A percentile compares a stretch with the other conserved stretches of the same genome.
These are phyloP conservation scores for Pseudoscleropodium purum DNA, from an alignment of 225 moss, liverwort and hornwort genomes.

Conservation along the genomic window DNA sequence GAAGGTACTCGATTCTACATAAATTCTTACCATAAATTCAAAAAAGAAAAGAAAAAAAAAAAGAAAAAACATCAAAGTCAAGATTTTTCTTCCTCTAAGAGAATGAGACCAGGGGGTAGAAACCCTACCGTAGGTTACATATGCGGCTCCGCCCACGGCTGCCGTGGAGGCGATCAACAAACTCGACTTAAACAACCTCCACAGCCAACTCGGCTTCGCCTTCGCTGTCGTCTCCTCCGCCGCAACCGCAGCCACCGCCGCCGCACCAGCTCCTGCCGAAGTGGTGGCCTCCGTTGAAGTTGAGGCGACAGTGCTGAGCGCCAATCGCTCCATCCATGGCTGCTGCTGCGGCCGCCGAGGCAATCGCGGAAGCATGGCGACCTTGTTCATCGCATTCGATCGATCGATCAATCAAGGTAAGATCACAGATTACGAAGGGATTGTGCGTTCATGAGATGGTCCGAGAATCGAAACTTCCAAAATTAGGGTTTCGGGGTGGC, in stretches of 20 bases:
- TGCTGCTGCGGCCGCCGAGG: neutral
- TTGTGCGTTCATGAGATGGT: neutral
- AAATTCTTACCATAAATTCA: neutral
- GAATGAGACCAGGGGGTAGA: neutral
- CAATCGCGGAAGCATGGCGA: conserved; percentile 8
- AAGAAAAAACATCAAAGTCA: too few species aligned
- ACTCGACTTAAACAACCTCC: conserved; percentile 56
- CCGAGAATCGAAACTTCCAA: neutral
- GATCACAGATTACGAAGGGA: neutral
- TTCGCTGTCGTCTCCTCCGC: neutral
- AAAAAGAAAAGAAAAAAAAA: neutral
- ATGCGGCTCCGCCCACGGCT: conserved; percentile 55
- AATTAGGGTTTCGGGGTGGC: neutral
- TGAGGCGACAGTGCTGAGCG: neutral
- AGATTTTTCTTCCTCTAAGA: too few species aligned
- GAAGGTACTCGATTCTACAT: neutral
- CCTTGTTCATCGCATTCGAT: conserved; percentile 17
- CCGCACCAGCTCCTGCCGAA: neutral
- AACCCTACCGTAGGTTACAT: conserved; percentile 62
- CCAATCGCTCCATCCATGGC: neutral
- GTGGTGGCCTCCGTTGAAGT: neutral
- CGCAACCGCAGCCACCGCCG: neutral
- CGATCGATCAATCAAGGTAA: neutral
- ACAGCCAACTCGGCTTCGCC: conserved; percentile 15
- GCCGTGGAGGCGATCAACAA: conserved; percentile 40